These are phyloP conservation scores for Ganoderma lucidum DNA, from an alignment of 1,284 basidiomycete species.

Conservation along the genomic window DNA sequence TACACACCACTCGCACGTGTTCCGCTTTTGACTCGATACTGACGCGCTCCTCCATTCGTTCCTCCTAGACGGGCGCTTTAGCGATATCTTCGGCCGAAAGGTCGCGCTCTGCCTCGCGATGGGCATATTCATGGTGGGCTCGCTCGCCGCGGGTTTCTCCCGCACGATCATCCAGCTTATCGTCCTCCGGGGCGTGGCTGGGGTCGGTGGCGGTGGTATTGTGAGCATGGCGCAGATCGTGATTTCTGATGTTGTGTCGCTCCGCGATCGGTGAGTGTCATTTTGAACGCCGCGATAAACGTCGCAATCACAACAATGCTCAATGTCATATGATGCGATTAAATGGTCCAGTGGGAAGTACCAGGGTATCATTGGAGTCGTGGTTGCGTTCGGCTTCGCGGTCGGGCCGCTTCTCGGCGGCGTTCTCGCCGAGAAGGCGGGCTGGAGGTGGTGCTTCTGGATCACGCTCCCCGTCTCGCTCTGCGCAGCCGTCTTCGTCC, in stretches of 20 bases:
- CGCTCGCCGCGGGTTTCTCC: conserved; percentile 65
- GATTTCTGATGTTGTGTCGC: conserved; percentile 69
- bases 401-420: conserved; percentile 70
- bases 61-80: conserved; percentile 65
- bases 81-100: conserved; percentile 83
- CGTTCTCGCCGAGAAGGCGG: conserved; percentile 59
- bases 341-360: conserved; percentile 64
- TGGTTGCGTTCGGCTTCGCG: conserved; percentile 58
- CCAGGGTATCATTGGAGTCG: conserved; percentile 66
- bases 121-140: conserved; percentile 68
- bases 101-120: conserved; percentile 65
- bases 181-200: conserved; percentile 73
- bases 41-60: neutral
- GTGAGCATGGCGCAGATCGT: conserved; percentile 72
- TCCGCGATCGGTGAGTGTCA: conserved; percentile 60
- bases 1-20: conserved; percentile 5
- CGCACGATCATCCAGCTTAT: conserved; percentile 76
- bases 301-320: neutral
- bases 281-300: no score
- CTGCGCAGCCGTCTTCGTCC: conserved; percentile 59
- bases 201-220: conserved; percentile 74
- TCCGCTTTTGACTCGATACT: neutral
- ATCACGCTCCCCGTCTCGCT: conserved; percentile 69
- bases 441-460: conserved; percentile 78
- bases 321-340: neutral